Percentiles rank a stretch among this genome's conserved stretches.
Evolutionary conservation across 768 basidiomycete genomes (phyloP).

Genomic region (Naematelia aurantialba): DNA sequence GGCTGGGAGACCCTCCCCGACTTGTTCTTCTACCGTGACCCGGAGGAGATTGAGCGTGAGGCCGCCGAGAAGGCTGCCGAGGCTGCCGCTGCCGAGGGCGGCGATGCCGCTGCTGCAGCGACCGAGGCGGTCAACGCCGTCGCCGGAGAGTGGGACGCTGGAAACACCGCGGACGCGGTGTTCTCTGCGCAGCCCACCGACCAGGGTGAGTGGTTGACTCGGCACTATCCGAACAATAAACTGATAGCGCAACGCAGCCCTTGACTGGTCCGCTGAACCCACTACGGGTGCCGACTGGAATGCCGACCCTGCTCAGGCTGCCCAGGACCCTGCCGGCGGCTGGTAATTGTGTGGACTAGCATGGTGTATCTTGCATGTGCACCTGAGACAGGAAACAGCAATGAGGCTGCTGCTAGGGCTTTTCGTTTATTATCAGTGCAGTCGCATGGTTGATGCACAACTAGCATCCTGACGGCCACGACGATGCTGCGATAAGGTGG

Average conservation of each 20-base stretch:
- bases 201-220: constrained; percentile 51
- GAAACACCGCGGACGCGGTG: constrained; percentile 69
- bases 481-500: too few relatives aligned
- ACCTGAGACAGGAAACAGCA: neutral
- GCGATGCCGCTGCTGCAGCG: constrained; percentile 56
- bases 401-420: neutral
- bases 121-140: constrained; percentile 49
- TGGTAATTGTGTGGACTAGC: constrained; percentile 28
- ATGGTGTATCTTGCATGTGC: neutral
- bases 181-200: constrained; percentile 59
- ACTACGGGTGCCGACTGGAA: constrained; percentile 71
- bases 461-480: too few relatives aligned
- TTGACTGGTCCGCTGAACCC: constrained; percentile 79
- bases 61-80: constrained; percentile 82
- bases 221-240: neutral
- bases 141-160: constrained; percentile 54
- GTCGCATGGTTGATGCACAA: neutral
- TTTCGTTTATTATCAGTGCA: neutral
- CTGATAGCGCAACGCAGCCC: constrained; percentile 50
- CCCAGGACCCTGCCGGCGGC: constrained; percentile 24
- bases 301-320: constrained; percentile 63
- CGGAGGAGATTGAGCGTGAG: constrained; percentile 98
- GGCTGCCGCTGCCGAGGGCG: constrained; percentile 62
- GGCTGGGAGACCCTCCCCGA: constrained; percentile 99
- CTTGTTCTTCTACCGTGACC: constrained; percentile 99